A percentile compares a stretch with the other conserved stretches of the same genome.
phyloP scores from a whole-genome alignment of 2,329 filamentous ascomycete species.

The Venturiaceae sp. region DNA sequence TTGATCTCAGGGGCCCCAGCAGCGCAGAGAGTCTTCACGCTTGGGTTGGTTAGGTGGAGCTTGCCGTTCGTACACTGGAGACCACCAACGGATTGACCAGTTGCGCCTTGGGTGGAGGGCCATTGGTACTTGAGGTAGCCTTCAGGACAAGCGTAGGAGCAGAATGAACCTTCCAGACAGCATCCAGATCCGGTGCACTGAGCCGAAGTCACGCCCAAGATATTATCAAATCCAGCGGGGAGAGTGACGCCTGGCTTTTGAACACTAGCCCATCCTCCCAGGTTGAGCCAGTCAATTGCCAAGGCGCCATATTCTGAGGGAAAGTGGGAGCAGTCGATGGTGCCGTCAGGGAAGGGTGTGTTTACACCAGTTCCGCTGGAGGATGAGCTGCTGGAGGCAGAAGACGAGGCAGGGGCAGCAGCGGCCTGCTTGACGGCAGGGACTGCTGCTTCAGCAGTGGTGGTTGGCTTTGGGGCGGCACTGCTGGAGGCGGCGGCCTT shows the following conservation, averaged over 20 bases:
- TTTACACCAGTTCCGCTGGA: not conserved
- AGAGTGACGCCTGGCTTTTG: conserved; percentile 43
- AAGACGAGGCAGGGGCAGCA: not conserved
- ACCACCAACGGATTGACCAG: conserved; percentile 80
- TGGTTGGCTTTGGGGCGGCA: not conserved
- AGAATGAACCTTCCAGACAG: conserved; percentile 60
- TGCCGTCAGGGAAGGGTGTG: conserved; percentile 62
- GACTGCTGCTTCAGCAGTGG: not conserved
- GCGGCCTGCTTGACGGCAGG: not conserved
- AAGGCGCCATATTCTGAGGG: conserved; percentile 75
- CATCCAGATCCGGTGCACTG: conserved; percentile 43
- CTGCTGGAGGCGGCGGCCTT: not conserved
- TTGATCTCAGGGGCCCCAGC: conserved; percentile 52
- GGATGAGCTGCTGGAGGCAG: not conserved
- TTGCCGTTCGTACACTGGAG: conserved; percentile 71
- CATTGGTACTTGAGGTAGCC: conserved; percentile 93
- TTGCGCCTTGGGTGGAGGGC: conserved; percentile 67
- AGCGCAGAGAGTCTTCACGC: conserved; percentile 64
- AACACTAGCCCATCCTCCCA: conserved; percentile 71
- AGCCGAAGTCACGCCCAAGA: conserved; percentile 57
- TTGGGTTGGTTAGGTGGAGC: conserved; percentile 64
- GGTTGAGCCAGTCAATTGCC: conserved; percentile 54
- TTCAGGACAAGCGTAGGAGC: conserved; percentile 83
- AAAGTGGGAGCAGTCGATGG: conserved; percentile 62
- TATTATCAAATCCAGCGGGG: conserved; percentile 34